Base-by-base conservation (phyloP, 2,329 filamentous ascomycete species). In the Corinectria fuckeliana region DNA sequence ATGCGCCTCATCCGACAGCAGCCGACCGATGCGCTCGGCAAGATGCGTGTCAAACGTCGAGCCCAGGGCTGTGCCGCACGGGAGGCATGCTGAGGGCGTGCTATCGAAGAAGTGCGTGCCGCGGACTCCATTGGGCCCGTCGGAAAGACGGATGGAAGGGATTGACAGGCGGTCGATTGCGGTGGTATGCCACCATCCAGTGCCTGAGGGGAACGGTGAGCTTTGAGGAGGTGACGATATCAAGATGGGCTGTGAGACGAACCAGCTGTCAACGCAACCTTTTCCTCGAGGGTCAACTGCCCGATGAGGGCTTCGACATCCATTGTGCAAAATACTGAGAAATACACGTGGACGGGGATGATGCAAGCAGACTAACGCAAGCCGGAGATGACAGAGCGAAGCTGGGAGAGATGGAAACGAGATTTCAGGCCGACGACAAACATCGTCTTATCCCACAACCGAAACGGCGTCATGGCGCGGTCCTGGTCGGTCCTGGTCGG, bases 81-180 rank as follows among this genome's bases (percentile, higher is more conserved):
- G 65, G 0, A 68, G 56, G 5, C 65, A 68, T 2, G 65, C 64
- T 9, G 65, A 66, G 11, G 65, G 65, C 5, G 61, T 66, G 54
- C 65, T 67, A 41, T 67, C 63, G 39, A 68, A 68, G 52, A 68
- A 67, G 6, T 57, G 61, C 21, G 65, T 68, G 21, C 65, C 65
- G 10, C 65, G 44, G 2, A 68, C 61, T 2, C 65, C 65, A 23
- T 68, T 68, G 32, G 65, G 65, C 5, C 65, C 65, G 25, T 68
- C 65, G 8, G 65, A 62, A 7, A 60, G 23, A 34, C 60, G 56
- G 39, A 62, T 56, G 4, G 56, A 48, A 8, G 60, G 60, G 23
- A 62, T 64, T 13, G 57, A 51, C 11, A 67, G 56, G 5, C 64
- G 55, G 7, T 59, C 54, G 28, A 67, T 58, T 7, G 60, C 5